A percentile compares a stretch with the other conserved stretches of the same genome.
Conservation (phyloP, 2,329 filamentous ascomycete genomes). For the Alternaria infectoria region DNA sequence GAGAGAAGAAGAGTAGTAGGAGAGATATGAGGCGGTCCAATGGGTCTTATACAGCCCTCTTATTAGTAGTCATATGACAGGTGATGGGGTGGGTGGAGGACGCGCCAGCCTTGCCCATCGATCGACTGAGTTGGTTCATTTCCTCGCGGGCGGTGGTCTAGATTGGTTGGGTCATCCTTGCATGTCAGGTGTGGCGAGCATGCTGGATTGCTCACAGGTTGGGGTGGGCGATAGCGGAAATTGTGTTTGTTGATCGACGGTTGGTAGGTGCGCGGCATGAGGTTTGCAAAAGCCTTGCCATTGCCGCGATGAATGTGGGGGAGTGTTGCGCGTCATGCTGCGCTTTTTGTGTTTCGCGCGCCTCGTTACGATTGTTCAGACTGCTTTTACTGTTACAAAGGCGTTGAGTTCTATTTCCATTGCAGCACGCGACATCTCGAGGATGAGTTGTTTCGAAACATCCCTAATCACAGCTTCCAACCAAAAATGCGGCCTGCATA, state of each 20-base stretch:
- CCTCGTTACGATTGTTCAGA: background rate
- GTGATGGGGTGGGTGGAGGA: slow-evolving; percentile 2
- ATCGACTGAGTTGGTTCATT: slow-evolving; percentile 5
- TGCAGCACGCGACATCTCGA: background rate
- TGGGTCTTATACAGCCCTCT: slow-evolving; percentile 22
- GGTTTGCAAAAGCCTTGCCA: background rate
- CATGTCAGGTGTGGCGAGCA: background rate
- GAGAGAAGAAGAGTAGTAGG: background rate
- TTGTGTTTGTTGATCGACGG: slow-evolving; percentile 9
- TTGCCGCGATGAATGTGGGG: background rate
- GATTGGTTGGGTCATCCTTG: slow-evolving; percentile 6
- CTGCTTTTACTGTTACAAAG: background rate
- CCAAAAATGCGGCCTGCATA: slow-evolving; percentile 2
- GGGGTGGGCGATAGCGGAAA: slow-evolving; percentile 11
- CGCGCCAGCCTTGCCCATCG: slow-evolving; percentile 16
- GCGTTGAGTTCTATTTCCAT: background rate
- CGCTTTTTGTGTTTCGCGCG: background rate
- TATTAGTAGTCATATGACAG: slow-evolving; percentile 20
- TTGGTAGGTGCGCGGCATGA: slow-evolving; percentile 1
- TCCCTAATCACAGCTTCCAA: background rate
- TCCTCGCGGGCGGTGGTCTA: slow-evolving; percentile 1
- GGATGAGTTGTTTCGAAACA: slow-evolving; percentile 4
- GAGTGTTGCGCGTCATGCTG: slow-evolving; percentile 2
- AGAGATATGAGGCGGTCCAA: slow-evolving; percentile 1
- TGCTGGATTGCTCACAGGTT: background rate